phyloP scores from a whole-genome alignment of 208 protist genomes.

The Jaenimonas drosophilae region DNA sequence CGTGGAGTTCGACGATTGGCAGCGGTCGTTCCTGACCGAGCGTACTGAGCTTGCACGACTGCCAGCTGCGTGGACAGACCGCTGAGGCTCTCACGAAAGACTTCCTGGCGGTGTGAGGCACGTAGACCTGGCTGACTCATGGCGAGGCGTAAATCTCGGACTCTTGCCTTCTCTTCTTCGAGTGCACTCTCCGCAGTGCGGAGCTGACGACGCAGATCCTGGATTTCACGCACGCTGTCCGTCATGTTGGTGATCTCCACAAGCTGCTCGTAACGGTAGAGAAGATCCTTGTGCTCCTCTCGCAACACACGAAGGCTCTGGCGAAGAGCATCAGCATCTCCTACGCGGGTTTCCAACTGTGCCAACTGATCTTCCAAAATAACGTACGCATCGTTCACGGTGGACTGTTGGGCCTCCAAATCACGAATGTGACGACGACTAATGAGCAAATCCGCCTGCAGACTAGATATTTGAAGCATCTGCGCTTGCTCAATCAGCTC shows the following conservation, averaged over 20 bases:
- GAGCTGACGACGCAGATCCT: conserved; percentile 17
- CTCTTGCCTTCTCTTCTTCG: conserved; percentile 12
- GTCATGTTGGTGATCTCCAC: conserved; percentile 10
- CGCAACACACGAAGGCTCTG: conserved; percentile 12
- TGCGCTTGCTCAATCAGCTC: conserved; percentile 32
- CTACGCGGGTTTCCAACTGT: conserved; percentile 4
- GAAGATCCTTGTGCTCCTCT: conserved; percentile 14
- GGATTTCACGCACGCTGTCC: conserved; percentile 14
- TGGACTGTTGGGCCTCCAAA: conserved; percentile 22
- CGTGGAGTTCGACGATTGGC: not conserved
- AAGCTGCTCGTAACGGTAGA: conserved; percentile 13
- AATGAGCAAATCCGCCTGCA: conserved; percentile 45
- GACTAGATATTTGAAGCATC: conserved; percentile 37
- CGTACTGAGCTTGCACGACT: conserved; percentile 14
- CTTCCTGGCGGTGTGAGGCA: conserved; percentile 18
- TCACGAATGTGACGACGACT: conserved; percentile 23
- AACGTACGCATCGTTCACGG: conserved; percentile 12
- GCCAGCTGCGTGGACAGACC: conserved; percentile 23
- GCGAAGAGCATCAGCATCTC: conserved; percentile 9
- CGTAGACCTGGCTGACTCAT: conserved; percentile 15
- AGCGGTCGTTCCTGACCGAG: not conserved
- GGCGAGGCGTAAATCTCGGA: conserved; percentile 6
- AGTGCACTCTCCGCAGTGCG: conserved; percentile 14
- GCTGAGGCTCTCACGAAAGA: conserved; percentile 23
- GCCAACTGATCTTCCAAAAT: conserved; percentile 11